A percentile compares a stretch with the other conserved stretches of the same genome.
Conservation (phyloP, 2,329 filamentous ascomycete genomes). For the Trichoderma aggressivum region DNA sequence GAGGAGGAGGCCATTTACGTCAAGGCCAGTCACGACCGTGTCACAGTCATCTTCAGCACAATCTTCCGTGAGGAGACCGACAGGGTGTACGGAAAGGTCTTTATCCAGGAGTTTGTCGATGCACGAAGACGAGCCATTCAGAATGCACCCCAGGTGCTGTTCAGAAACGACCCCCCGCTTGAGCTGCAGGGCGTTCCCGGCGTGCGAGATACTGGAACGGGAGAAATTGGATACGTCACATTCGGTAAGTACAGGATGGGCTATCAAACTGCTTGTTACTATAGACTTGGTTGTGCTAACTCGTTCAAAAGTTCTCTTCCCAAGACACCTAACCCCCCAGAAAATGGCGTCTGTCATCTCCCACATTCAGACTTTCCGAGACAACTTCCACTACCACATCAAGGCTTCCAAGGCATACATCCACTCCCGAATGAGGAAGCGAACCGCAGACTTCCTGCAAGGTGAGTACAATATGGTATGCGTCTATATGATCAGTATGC, state of each 20-base stretch:
- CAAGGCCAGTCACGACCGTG: conserved; percentile 94
- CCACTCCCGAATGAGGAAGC: conserved; percentile 94
- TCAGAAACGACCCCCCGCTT: conserved; percentile 88
- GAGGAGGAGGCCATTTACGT: conserved; percentile 99
- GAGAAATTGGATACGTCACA: conserved; percentile 94
- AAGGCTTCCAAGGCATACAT: conserved; percentile 99
- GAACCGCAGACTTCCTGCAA: conserved; percentile 97
- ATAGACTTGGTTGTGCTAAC: conserved; percentile 22
- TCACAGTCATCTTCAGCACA: conserved; percentile 98
- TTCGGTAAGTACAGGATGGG: conserved; percentile 63
- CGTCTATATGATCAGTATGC: conserved; percentile 24
- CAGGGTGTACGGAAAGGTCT: conserved; percentile 94
- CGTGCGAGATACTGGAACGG: conserved; percentile 69
- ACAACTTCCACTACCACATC: conserved; percentile 99
- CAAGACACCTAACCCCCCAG: conserved; percentile 86
- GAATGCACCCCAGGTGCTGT: conserved; percentile 96
- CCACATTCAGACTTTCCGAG: conserved; percentile 98
- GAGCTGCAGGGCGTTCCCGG: conserved; percentile 86
- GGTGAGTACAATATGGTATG: conserved; percentile 51
- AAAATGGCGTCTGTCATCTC: conserved; percentile 94
- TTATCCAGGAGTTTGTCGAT: conserved; percentile 98
- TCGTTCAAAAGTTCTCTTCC: conserved; percentile 76
- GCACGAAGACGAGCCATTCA: conserved; percentile 91
- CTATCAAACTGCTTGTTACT: not conserved
- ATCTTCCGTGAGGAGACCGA: conserved; percentile 98